A percentile compares a stretch with the other conserved stretches of the same genome.
Evolutionary conservation across 2,329 filamentous ascomycete species (phyloP).

Genomic region (Xenosphaeropsis pyriputrescens): DNA sequence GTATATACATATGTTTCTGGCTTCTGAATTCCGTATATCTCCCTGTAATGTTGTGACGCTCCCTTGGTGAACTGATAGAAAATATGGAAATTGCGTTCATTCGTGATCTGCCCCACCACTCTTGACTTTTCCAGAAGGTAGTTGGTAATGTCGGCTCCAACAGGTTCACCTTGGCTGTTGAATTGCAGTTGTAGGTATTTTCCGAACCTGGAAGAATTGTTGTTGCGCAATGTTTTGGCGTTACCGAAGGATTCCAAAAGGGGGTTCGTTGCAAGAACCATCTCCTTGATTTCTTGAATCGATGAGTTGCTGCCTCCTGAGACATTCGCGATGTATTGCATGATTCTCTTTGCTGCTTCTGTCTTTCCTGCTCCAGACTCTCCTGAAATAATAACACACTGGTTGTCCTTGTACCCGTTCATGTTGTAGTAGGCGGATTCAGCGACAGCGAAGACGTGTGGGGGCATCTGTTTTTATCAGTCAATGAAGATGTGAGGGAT

Average conservation of each 20-base stretch:
- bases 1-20: conserved; percentile 91
- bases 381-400: conserved; percentile 98
- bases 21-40: conserved; percentile 79
- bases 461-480: conserved; percentile 41
- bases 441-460: conserved; percentile 94
- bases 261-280: conserved; percentile 97
- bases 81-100: conserved; percentile 98
- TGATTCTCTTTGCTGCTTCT: conserved; percentile 93
- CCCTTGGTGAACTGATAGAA: conserved; percentile 99
- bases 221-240: conserved; percentile 93
- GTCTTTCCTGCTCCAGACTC: conserved; percentile 98
- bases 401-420: conserved; percentile 98
- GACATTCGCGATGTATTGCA: conserved; percentile 98
- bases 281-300: conserved; percentile 96
- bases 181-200: conserved; percentile 98
- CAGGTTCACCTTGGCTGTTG: conserved; percentile 78
- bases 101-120: conserved; percentile 86
- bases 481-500: background rate
- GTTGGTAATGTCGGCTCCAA: conserved; percentile 96
- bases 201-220: conserved; percentile 96
- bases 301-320: conserved; percentile 60
- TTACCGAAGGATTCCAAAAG: conserved; percentile 96
- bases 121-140: conserved; percentile 91
- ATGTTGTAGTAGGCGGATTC: conserved; percentile 98
- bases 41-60: conserved; percentile 72